A percentile compares a stretch with the other conserved stretches of the same genome.
Evolutionary conservation across 1,139 yeast genomes (phyloP).

Genomic region (Geotrichum fermentans): DNA sequence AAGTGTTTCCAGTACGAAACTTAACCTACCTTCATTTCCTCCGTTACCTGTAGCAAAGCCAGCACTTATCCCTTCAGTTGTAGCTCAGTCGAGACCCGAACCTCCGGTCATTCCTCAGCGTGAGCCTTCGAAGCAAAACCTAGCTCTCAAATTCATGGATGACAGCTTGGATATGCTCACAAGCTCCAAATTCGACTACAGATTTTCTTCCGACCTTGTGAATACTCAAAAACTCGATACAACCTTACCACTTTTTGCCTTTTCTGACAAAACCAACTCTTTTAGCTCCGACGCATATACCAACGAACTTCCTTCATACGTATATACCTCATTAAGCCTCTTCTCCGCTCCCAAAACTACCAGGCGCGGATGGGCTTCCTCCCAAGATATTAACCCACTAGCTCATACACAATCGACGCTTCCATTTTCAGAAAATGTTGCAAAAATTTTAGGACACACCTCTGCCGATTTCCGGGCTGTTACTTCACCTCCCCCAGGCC

Average conservation of each 20-base stretch:
- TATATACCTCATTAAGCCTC: constrained; percentile 27
- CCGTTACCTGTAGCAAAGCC: constrained; percentile 34
- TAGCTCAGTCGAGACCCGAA: constrained; percentile 17
- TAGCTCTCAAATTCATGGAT: constrained; percentile 33
- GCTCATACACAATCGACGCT: background rate
- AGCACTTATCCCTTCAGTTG: constrained; percentile 26
- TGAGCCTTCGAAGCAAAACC: constrained; percentile 33
- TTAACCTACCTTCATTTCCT: constrained; percentile 29
- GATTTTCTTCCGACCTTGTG: constrained; percentile 10
- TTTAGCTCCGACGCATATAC: constrained; percentile 23
- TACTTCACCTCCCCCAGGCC: constrained; percentile 36
- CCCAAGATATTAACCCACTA: background rate
- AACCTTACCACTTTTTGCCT: constrained; percentile 16
- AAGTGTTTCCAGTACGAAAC: constrained; percentile 11
- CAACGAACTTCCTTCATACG: constrained; percentile 22
- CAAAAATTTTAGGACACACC: no score
- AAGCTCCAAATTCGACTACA: constrained; percentile 11
- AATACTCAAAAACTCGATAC: constrained; percentile 3
- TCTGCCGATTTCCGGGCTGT: no score
- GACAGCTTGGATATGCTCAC: constrained; percentile 36
- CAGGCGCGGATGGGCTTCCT: background rate
- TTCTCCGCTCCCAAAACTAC: background rate
- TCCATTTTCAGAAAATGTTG: no score
- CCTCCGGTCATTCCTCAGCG: constrained; percentile 23
- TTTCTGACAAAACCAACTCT: constrained; percentile 23